Conservation (phyloP, 2,329 filamentous ascomycete genomes). For the Escovopsis weberi region DNA sequence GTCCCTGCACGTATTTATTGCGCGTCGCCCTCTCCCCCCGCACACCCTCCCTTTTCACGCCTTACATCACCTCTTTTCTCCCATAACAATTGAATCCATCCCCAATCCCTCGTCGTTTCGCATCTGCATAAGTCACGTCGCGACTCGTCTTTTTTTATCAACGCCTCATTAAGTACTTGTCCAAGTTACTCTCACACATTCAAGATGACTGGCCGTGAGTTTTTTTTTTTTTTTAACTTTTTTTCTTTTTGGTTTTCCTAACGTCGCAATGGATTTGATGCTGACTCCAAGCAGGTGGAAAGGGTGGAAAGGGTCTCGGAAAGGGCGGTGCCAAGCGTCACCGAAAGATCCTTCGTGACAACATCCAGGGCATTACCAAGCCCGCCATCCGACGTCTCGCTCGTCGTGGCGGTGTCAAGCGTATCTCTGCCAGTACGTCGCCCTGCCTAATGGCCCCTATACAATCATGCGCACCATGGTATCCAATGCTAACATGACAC, state of each 20-base stretch:
- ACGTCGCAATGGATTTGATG: not conserved
- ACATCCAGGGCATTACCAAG: constrained; percentile 99
- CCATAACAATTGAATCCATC: not conserved
- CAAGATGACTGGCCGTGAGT: constrained; percentile 65
- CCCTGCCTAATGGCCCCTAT: not conserved
- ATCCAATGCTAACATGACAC: constrained; percentile 6
- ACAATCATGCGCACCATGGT: not conserved
- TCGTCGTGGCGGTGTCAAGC: constrained; percentile 98
- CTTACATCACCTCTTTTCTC: not conserved
- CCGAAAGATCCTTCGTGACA: constrained; percentile 98
- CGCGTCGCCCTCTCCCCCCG: constrained; percentile 11
- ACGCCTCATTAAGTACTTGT: constrained; percentile 12
- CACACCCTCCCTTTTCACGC: constrained; percentile 9
- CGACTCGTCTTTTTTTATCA: constrained; percentile 5
- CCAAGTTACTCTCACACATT: constrained; percentile 12
- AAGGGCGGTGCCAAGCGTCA: constrained; percentile 98
- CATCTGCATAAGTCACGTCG: constrained; percentile 7
- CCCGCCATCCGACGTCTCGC: constrained; percentile 96
- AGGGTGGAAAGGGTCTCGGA: constrained; percentile 94
- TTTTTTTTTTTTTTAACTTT: constrained; percentile 7
- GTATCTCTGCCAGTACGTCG: constrained; percentile 83
- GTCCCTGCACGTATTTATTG: constrained; percentile 25
- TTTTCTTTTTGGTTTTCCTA: not conserved
- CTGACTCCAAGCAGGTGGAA: constrained; percentile 48
- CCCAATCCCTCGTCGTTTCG: not conserved